phyloP scores from a whole-genome alignment of 2,329 filamentous ascomycete genomes.

The Ophidiomyces ophidiicola region DNA sequence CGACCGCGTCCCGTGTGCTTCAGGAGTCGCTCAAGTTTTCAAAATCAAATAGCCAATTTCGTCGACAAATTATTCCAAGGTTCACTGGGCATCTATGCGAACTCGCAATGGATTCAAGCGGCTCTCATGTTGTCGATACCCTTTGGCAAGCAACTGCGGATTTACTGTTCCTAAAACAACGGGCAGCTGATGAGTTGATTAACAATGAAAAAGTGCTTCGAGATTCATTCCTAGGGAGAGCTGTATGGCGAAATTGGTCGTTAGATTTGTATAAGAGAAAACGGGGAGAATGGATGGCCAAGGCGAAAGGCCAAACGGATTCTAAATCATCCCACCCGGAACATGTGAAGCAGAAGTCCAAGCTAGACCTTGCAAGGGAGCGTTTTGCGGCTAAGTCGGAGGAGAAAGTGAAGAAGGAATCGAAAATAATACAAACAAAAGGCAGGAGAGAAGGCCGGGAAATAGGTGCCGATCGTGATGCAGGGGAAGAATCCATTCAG shows the following conservation, averaged over 20 bases:
- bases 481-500: slow-evolving; percentile 7
- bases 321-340: slow-evolving; percentile 14
- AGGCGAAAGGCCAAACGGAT: slow-evolving; percentile 40
- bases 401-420: slow-evolving; percentile 19
- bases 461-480: slow-evolving; percentile 1
- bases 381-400: slow-evolving; percentile 39
- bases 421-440: slow-evolving; percentile 6
- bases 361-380: slow-evolving; percentile 47
- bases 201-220: slow-evolving; percentile 48
- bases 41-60: slow-evolving; percentile 43
- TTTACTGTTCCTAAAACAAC: slow-evolving; percentile 55
- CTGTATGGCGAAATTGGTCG: slow-evolving; percentile 62
- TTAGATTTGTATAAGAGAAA: slow-evolving; percentile 59
- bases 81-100: slow-evolving; percentile 51
- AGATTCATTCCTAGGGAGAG: slow-evolving; percentile 53
- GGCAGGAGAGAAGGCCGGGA: neutral
- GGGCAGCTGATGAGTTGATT: slow-evolving; percentile 51
- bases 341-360: slow-evolving; percentile 34
- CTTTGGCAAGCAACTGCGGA: slow-evolving; percentile 53
- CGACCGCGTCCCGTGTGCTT: slow-evolving; percentile 48
- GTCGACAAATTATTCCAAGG: slow-evolving; percentile 51
- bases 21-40: slow-evolving; percentile 49
- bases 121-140: slow-evolving; percentile 56
- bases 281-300: slow-evolving; percentile 51
- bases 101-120: slow-evolving; percentile 49